These are phyloP conservation scores for Trichophyton rubrum DNA, from an alignment of 2,329 filamentous ascomycete genomes.

Conservation along the genomic window DNA sequence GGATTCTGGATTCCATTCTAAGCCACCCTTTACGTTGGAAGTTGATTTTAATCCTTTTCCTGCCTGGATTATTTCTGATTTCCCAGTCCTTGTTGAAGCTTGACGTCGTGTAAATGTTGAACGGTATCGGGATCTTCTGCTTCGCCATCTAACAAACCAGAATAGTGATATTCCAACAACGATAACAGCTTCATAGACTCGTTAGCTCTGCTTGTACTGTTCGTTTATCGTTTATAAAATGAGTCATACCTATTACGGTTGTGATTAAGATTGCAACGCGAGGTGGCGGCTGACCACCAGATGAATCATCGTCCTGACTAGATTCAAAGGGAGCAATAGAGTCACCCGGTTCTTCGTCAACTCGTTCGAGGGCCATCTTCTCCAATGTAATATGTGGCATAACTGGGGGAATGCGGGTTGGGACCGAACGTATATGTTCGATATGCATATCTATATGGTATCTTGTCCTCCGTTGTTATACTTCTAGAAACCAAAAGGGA, in stretches of 20 bases:
- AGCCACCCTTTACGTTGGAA: neutral
- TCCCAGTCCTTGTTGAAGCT: neutral
- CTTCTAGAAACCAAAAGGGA: neutral
- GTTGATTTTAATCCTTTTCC: neutral
- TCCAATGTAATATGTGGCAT: neutral
- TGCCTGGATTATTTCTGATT: neutral
- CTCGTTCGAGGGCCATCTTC: neutral
- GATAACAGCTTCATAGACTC: neutral
- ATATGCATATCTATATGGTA: neutral
- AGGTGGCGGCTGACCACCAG: neutral
- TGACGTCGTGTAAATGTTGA: neutral
- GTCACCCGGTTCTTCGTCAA: neutral
- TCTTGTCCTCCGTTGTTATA: neutral
- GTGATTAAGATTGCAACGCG: neutral
- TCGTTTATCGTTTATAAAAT: neutral
- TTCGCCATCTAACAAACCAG: neutral
- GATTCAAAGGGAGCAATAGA: neutral
- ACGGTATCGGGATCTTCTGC: neutral
- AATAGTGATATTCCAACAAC: neutral
- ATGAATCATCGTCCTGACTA: neutral
- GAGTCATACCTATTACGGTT: neutral
- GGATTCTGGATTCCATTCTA: slow-evolving; percentile 11
- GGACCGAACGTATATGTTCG: neutral
- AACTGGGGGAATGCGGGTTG: neutral
- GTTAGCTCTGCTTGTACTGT: neutral